Conservation (phyloP, 495 filamentous ascomycete species). For the Annulohypoxylon moriforme region DNA sequence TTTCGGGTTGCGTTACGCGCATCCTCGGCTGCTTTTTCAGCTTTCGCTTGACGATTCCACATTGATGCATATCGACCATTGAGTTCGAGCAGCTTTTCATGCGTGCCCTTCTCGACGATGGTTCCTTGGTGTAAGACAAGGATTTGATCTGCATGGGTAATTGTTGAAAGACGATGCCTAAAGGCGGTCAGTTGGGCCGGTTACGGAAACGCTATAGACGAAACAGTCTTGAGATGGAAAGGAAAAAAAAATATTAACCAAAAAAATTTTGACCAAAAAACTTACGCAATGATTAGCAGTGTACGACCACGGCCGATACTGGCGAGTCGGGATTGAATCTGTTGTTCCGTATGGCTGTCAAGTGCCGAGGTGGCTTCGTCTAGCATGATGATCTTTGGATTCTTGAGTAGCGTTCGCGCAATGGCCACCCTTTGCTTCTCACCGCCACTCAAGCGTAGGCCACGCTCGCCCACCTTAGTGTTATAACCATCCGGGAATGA, state of each 20-base stretch:
- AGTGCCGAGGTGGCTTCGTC: constrained; percentile 97
- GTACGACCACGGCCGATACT: constrained; percentile 86
- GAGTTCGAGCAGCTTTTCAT: constrained; percentile 80
- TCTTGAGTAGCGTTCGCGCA: constrained; percentile 94
- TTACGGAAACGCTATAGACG: neutral
- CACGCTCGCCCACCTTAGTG: constrained; percentile 95
- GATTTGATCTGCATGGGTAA: constrained; percentile 94
- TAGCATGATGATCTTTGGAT: constrained; percentile 93
- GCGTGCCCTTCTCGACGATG: constrained; percentile 87
- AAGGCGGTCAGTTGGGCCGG: constrained; percentile 9
- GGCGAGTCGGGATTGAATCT: constrained; percentile 88
- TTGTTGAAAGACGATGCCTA: constrained; percentile 90
- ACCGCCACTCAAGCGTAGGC: constrained; percentile 89
- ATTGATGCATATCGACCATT: constrained; percentile 88
- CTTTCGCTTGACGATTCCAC: constrained; percentile 96
- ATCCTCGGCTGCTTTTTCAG: constrained; percentile 83
- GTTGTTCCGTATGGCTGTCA: constrained; percentile 94
- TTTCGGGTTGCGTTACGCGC: constrained; percentile 68
- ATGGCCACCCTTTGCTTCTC: constrained; percentile 98
- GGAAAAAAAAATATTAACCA: neutral
- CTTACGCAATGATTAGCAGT: constrained; percentile 72
- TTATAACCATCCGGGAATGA: constrained; percentile 91
- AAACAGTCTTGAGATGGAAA: neutral
- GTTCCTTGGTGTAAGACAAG: constrained; percentile 87
- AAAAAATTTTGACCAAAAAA: constrained; percentile 21